A percentile compares a stretch with the other conserved stretches of the same genome.
phyloP scores from a whole-genome alignment of 768 basidiomycete species.

The Lentinula lateritia region DNA sequence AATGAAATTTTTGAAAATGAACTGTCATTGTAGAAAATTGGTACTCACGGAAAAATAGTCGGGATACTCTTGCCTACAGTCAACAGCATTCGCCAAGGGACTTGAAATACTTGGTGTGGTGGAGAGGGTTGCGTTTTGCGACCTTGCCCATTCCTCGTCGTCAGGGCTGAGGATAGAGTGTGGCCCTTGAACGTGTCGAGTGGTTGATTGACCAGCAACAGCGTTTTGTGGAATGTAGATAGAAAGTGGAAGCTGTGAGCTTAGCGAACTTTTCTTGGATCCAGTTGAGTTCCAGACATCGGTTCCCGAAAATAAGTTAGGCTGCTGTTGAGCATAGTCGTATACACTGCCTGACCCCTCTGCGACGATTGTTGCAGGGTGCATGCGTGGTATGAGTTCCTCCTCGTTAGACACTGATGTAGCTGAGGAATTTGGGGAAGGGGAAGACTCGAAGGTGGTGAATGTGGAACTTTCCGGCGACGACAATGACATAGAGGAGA shows the following conservation, averaged over 20 bases:
- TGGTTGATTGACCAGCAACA: not conserved
- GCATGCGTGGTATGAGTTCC: not conserved
- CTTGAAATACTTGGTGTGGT: not conserved
- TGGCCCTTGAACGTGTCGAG: not conserved
- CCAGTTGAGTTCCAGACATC: not conserved
- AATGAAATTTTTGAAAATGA: not conserved
- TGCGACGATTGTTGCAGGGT: not conserved
- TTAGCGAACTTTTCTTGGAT: not conserved
- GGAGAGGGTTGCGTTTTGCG: not conserved
- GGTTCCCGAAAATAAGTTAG: not conserved
- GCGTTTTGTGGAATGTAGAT: not conserved
- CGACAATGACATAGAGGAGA: not conserved
- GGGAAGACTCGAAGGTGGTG: not conserved
- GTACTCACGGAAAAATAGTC: not conserved
- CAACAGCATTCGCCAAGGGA: not conserved
- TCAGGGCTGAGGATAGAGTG: not conserved
- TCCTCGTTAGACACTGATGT: not conserved
- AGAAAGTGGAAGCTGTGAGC: not conserved
- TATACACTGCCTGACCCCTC: not conserved
- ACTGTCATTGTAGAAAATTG: not conserved
- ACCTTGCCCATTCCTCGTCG: not conserved
- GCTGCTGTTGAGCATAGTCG: not conserved
- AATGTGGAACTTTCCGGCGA: not conserved
- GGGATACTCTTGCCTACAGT: not conserved
- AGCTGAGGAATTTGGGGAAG: not conserved